Evolutionary conservation across 805 yeast genomes (phyloP).

Genomic region (Barnettozyma sucrosica): DNA sequence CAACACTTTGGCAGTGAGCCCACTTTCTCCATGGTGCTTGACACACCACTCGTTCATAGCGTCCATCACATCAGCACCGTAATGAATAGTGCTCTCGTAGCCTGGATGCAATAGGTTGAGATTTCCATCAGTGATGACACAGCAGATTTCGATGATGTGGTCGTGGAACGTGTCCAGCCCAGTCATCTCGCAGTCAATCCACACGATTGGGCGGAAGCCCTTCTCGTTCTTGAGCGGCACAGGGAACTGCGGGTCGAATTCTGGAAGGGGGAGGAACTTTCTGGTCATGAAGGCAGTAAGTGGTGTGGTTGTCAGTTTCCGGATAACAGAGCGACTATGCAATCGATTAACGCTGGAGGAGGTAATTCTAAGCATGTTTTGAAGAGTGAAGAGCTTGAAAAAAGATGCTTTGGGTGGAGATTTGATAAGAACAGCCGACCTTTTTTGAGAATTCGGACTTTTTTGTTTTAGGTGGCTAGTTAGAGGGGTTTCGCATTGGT

Average conservation of each 20-base stretch:
- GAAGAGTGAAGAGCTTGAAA: no score
- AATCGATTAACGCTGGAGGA: not conserved
- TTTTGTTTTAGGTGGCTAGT: no score
- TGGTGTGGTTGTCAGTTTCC: not conserved
- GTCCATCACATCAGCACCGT: constrained; percentile 54
- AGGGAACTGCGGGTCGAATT: constrained; percentile 10
- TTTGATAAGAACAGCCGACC: no score
- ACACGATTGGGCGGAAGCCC: constrained; percentile 50
- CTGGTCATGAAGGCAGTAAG: not conserved
- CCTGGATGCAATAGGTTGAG: constrained; percentile 70
- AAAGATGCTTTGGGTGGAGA: no score
- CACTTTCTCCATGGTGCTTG: constrained; percentile 68
- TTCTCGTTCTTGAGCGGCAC: constrained; percentile 10
- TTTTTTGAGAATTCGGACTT: no score
- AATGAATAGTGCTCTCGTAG: constrained; percentile 77
- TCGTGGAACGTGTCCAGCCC: constrained; percentile 82
- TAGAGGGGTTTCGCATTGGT: no score
- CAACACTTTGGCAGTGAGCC: constrained; percentile 69
- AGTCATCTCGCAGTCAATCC: constrained; percentile 99
- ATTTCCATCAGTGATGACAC: constrained; percentile 81
- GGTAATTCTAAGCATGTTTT: not conserved
- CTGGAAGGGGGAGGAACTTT: constrained; percentile 12
- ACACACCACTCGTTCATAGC: constrained; percentile 87
- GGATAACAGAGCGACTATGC: not conserved
- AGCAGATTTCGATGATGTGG: constrained; percentile 85